Conservation (phyloP, 2,329 filamentous ascomycete species). For the Dactylella cylindrospora region DNA sequence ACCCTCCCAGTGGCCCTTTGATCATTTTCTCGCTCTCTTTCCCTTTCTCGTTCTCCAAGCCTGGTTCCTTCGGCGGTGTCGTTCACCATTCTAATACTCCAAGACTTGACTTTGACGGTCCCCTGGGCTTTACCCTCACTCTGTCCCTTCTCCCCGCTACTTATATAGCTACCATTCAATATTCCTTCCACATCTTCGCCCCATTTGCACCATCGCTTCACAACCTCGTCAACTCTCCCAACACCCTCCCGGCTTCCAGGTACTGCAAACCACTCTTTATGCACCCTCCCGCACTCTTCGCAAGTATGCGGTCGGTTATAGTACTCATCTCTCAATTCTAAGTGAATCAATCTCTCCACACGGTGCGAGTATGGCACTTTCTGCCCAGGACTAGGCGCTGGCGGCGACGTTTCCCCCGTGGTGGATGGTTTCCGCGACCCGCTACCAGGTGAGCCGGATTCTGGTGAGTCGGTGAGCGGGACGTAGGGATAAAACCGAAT, state of each 20-base stretch:
- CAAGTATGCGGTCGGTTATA: conserved; percentile 60
- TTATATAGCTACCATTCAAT: conserved; percentile 11
- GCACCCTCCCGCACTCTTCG: conserved; percentile 75
- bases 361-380: conserved; percentile 84
- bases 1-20: conserved; percentile 22
- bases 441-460: conserved; percentile 16
- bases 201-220: conserved; percentile 85
- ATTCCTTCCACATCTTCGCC: conserved; percentile 58
- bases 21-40: conserved; percentile 3
- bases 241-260: conserved; percentile 72
- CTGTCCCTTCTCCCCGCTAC: conserved; percentile 12
- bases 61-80: background rate
- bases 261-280: conserved; percentile 94
- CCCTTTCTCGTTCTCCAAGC: background rate
- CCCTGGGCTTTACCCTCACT: conserved; percentile 7
- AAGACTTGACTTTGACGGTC: background rate
- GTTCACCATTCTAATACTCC: background rate
- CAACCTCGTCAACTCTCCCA: conserved; percentile 68
- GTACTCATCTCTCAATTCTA: conserved; percentile 67
- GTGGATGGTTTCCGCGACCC: conserved; percentile 42
- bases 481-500: conserved; percentile 90
- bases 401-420: conserved; percentile 44
- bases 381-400: conserved; percentile 55
- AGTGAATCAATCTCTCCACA: conserved; percentile 84
- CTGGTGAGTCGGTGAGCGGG: conserved; percentile 54